Percentiles rank a stretch among this genome's conserved stretches.
These are phyloP conservation scores for Podospora pseudoanserina DNA, from an alignment of 495 filamentous ascomycete species.

Conservation along the genomic window DNA sequence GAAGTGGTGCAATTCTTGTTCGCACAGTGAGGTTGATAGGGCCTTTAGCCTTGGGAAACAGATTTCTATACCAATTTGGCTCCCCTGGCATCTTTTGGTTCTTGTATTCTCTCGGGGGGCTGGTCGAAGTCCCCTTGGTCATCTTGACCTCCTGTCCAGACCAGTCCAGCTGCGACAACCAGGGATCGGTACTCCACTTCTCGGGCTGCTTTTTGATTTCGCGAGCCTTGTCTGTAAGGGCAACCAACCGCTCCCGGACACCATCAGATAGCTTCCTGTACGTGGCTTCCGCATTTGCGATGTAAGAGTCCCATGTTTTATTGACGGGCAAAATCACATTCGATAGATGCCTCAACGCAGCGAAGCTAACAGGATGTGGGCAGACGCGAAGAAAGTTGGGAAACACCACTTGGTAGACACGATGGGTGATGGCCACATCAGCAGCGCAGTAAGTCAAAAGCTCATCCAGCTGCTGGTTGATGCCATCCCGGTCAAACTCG, in stretches of 20 bases:
- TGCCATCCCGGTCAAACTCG: constrained; percentile 66
- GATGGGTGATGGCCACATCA: constrained; percentile 88
- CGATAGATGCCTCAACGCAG: constrained; percentile 84
- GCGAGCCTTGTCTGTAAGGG: constrained; percentile 70
- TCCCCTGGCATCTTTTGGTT: constrained; percentile 90
- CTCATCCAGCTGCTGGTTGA: constrained; percentile 68
- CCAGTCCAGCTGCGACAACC: constrained; percentile 94
- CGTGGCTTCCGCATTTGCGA: constrained; percentile 75
- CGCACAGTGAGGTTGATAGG: constrained; percentile 78
- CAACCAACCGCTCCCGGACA: constrained; percentile 68
- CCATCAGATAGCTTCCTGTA: constrained; percentile 72
- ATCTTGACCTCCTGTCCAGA: constrained; percentile 85
- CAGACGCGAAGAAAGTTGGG: constrained; percentile 82
- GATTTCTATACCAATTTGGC: constrained; percentile 93
- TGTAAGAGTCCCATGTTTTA: constrained; percentile 79
- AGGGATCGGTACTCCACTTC: constrained; percentile 72
- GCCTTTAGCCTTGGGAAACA: constrained; percentile 63
- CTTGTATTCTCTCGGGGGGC: constrained; percentile 67
- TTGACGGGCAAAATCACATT: constrained; percentile 90
- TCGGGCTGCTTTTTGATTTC: constrained; percentile 64
- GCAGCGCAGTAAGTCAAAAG: constrained; percentile 93
- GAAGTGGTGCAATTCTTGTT: constrained; percentile 79
- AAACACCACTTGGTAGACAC: constrained; percentile 88
- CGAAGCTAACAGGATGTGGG: constrained; percentile 96
- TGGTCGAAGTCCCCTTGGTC: constrained; percentile 85